A percentile compares a stretch with the other conserved stretches of the same genome.
Conservation (phyloP, 129 eudicot species). For the Flaveria bidentis region DNA sequence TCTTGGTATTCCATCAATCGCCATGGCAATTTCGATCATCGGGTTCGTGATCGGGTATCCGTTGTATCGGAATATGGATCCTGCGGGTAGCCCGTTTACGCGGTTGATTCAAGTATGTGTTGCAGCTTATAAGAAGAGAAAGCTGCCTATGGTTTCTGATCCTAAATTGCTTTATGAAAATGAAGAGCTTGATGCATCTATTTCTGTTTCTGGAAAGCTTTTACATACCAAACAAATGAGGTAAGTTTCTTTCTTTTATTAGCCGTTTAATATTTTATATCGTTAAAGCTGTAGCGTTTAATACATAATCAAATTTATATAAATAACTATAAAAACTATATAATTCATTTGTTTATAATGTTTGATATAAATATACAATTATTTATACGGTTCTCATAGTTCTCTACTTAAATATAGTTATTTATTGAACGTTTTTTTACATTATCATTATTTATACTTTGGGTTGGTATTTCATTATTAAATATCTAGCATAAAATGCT, state of each 20-base stretch:
- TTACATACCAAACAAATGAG: conserved; percentile 66
- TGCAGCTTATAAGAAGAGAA: conserved; percentile 84
- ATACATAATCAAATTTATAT: not conserved
- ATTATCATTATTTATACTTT: not conserved
- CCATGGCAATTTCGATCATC: conserved; percentile 62
- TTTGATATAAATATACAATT: too few species aligned
- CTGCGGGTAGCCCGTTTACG: conserved; percentile 95
- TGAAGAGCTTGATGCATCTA: conserved; percentile 73
- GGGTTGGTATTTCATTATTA: not conserved
- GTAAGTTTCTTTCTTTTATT: conserved; percentile 37
- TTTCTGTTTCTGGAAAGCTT: conserved; percentile 79
- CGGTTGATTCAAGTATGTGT: conserved; percentile 81
- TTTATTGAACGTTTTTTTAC: not conserved
- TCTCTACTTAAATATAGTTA: too few species aligned
- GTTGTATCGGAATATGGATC: conserved; percentile 70
- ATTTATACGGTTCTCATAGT: too few species aligned
- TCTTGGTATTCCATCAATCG: conserved; percentile 73
- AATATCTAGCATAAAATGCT: not conserved
- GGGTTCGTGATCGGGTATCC: conserved; percentile 71
- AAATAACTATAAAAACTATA: not conserved
- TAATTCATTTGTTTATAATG: not conserved
- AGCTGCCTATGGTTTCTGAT: conserved; percentile 58
- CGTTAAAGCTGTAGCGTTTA: not conserved
- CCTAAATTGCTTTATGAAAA: conserved; percentile 61
- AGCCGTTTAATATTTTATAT: not conserved